Conservation (phyloP, 352 stramenopile species). For the Phytopythium helicoides region DNA sequence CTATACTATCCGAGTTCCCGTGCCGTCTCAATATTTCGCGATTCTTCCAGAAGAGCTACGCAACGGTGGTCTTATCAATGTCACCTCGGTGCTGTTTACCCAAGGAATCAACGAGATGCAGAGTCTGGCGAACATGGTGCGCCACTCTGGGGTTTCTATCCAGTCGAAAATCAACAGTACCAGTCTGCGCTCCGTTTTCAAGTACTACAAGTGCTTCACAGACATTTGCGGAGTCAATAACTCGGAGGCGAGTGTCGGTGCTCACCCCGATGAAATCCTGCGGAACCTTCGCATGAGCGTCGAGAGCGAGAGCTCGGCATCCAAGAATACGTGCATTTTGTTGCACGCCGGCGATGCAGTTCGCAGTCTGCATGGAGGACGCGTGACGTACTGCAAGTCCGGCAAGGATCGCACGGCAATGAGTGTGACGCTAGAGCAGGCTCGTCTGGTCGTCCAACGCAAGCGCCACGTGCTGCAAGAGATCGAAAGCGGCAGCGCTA, state of each 20-base stretch:
- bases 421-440: constrained; percentile 95
- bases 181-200: constrained; percentile 63
- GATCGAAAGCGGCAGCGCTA: constrained; percentile 44
- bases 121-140: constrained; percentile 89
- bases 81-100: constrained; percentile 83
- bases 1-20: constrained; percentile 65
- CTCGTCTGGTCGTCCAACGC: constrained; percentile 83
- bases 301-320: constrained; percentile 67
- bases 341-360: constrained; percentile 81
- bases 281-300: constrained; percentile 62
- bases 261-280: constrained; percentile 66
- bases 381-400: constrained; percentile 97
- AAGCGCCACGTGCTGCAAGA: constrained; percentile 73
- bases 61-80: constrained; percentile 51
- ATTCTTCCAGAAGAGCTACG: constrained; percentile 51
- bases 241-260: constrained; percentile 50
- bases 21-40: constrained; percentile 42
- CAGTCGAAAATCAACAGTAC: constrained; percentile 83
- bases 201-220: constrained; percentile 75
- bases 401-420: constrained; percentile 98
- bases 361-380: constrained; percentile 89
- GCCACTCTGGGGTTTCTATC: constrained; percentile 74
- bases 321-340: constrained; percentile 89
- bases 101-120: constrained; percentile 95
- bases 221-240: constrained; percentile 31